Evolutionary conservation across 352 stramenopile genomes (phyloP).

Genomic region (Pythium dissimile): DNA sequence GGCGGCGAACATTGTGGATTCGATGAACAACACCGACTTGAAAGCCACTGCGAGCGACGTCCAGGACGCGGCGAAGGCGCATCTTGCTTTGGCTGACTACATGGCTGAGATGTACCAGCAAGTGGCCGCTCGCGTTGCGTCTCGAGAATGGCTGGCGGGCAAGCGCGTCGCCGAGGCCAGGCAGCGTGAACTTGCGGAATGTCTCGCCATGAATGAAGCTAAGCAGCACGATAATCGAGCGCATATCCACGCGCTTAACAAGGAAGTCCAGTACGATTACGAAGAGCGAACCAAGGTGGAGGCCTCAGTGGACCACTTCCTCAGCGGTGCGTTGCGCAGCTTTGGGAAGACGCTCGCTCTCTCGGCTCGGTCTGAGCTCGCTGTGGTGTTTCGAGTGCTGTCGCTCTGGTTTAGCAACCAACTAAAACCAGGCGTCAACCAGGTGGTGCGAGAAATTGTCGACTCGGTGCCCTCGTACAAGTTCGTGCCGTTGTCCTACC

Average conservation of each 20-base stretch:
- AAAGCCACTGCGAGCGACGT: conserved; percentile 26
- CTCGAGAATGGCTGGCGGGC: conserved; percentile 85
- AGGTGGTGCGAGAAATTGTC: conserved; percentile 81
- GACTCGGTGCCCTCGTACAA: conserved; percentile 92
- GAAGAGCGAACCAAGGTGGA: conserved; percentile 86
- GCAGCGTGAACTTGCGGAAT: conserved; percentile 54
- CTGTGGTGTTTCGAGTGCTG: conserved; percentile 91
- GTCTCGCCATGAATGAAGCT: conserved; percentile 50
- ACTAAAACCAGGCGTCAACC: conserved; percentile 64
- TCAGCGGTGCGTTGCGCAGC: conserved; percentile 85
- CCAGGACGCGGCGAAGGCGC: conserved; percentile 62
- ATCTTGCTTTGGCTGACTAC: conserved; percentile 88
- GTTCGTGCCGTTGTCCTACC: conserved; percentile 96
- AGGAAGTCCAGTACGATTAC: conserved; percentile 87
- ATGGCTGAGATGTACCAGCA: conserved; percentile 91
- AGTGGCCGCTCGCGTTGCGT: conserved; percentile 80
- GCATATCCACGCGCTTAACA: conserved; percentile 70
- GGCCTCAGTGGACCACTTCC: conserved; percentile 80
- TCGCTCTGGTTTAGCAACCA: conserved; percentile 95
- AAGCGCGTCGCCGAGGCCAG: conserved; percentile 74
- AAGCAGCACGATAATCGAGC: conserved; percentile 65
- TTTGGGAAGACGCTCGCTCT: conserved; percentile 68
- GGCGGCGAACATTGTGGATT: conserved; percentile 62
- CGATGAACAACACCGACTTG: conserved; percentile 34
- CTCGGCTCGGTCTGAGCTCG: conserved; percentile 72